These are phyloP conservation scores for Glomus cerebriforme DNA, from an alignment of 192 early-diverging fungal species.

Conservation along the genomic window DNA sequence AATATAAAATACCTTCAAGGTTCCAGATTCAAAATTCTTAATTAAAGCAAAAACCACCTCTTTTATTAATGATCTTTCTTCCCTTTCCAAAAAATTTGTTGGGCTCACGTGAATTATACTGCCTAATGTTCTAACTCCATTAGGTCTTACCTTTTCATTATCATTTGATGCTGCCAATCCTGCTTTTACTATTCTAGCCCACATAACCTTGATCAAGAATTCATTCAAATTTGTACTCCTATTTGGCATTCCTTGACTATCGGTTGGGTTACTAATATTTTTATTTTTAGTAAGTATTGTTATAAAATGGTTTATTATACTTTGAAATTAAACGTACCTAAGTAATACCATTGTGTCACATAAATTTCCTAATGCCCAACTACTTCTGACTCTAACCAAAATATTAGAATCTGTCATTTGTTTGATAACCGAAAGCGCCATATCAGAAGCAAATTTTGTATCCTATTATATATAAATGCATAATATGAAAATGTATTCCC, in stretches of 20 bases:
- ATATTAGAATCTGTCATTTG: slow-evolving; percentile 56
- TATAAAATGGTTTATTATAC: background rate
- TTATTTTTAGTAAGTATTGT: background rate
- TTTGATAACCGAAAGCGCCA: slow-evolving; percentile 52
- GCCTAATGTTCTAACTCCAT: slow-evolving; percentile 71
- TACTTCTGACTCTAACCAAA: slow-evolving; percentile 65
- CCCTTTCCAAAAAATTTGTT: slow-evolving; percentile 45
- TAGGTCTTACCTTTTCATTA: slow-evolving; percentile 77
- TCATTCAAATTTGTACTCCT: slow-evolving; percentile 39
- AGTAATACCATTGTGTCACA: slow-evolving; percentile 60
- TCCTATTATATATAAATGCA: slow-evolving; percentile 44
- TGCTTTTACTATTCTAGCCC: slow-evolving; percentile 47
- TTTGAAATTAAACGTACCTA: slow-evolving; percentile 28
- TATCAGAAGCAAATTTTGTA: slow-evolving; percentile 55
- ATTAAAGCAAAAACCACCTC: slow-evolving; percentile 49
- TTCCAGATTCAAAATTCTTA: slow-evolving; percentile 64
- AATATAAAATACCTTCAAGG: slow-evolving; percentile 57
- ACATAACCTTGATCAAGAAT: slow-evolving; percentile 45
- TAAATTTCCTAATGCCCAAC: slow-evolving; percentile 80
- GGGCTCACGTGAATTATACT: slow-evolving; percentile 60
- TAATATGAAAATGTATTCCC: background rate
- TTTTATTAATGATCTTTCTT: slow-evolving; percentile 48
- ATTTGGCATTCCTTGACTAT: slow-evolving; percentile 20
- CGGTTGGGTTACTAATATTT: background rate
- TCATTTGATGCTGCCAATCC: slow-evolving; percentile 58